Conservation (phyloP, 2,329 filamentous ascomycete genomes). For the Colletotrichum magnum region DNA sequence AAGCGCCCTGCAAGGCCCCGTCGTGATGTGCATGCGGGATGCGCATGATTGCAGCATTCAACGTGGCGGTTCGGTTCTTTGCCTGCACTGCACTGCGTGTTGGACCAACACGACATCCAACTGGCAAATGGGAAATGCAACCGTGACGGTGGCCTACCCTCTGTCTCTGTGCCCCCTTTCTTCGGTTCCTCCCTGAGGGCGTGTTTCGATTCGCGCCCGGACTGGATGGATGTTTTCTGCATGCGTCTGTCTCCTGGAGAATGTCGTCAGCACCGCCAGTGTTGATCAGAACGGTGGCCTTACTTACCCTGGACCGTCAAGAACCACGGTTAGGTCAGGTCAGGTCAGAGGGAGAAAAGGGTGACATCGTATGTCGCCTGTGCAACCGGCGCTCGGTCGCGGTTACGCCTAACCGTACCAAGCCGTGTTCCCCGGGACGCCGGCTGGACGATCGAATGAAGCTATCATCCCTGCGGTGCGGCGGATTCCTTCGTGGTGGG, state of each 20-base stretch:
- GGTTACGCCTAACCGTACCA: conserved; percentile 18
- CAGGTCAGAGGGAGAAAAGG: conserved; percentile 1
- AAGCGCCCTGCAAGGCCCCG: conserved; percentile 27
- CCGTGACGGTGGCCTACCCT: no score
- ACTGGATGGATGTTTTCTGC: background rate
- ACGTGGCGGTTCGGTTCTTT: conserved; percentile 15
- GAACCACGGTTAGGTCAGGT: conserved; percentile 23
- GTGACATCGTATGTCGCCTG: conserved; percentile 12
- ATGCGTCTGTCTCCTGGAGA: background rate
- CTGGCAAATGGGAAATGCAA: no score
- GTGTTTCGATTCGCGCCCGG: conserved; percentile 22
- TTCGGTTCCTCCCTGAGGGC: no score
- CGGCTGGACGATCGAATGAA: conserved; percentile 21
- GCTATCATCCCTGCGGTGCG: conserved; percentile 28
- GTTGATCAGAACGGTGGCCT: background rate
- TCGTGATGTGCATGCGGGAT: conserved; percentile 24
- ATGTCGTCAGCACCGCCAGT: background rate
- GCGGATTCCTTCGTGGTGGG: no score
- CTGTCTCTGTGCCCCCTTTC: no score
- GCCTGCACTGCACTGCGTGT: background rate
- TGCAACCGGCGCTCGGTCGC: conserved; percentile 8
- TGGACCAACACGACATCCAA: background rate
- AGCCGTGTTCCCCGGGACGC: conserved; percentile 33
- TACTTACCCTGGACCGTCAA: background rate
- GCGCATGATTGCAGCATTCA: conserved; percentile 22